Conservation (phyloP, 192 early-diverging fungal species). For the Paraglomus occultum region DNA sequence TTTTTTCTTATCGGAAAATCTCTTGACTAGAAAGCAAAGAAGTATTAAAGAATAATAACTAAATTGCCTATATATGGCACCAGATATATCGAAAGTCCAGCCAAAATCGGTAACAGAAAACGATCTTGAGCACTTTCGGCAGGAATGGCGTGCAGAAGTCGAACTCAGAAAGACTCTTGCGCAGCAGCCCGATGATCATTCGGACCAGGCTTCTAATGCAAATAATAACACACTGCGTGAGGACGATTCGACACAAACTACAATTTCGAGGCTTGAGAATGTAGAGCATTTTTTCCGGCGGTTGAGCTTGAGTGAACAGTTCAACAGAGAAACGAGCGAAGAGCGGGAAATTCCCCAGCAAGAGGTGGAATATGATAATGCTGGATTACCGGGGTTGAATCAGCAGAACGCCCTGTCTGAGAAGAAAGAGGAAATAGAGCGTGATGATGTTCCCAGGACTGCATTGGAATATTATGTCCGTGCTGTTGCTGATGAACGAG, state of each 20-base stretch:
- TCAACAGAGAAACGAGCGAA: neutral
- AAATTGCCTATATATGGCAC: too few species aligned
- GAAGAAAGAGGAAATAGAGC: neutral
- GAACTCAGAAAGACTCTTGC: conserved; percentile 17
- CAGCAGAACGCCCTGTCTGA: too few species aligned
- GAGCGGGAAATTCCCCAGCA: too few species aligned
- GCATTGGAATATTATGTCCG: conserved; percentile 37
- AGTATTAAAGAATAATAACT: too few species aligned
- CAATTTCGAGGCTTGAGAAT: conserved; percentile 11
- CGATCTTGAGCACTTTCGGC: conserved; percentile 32
- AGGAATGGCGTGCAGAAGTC: conserved; percentile 32
- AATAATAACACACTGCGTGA: neutral
- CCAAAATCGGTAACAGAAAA: neutral
- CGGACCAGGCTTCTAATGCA: neutral
- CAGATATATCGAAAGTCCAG: too few species aligned
- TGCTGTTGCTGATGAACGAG: conserved; percentile 36
- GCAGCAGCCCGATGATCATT: neutral
- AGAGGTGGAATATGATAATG: too few species aligned
- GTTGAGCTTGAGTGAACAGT: neutral
- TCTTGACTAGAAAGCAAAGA: too few species aligned
- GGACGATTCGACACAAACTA: neutral
- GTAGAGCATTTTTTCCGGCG: neutral
- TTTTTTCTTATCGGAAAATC: too few species aligned
- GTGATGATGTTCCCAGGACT: neutral
- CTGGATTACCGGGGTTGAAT: too few species aligned